Conservation (phyloP, 352 stramenopile genomes). For the Phytophthora syringae region DNA sequence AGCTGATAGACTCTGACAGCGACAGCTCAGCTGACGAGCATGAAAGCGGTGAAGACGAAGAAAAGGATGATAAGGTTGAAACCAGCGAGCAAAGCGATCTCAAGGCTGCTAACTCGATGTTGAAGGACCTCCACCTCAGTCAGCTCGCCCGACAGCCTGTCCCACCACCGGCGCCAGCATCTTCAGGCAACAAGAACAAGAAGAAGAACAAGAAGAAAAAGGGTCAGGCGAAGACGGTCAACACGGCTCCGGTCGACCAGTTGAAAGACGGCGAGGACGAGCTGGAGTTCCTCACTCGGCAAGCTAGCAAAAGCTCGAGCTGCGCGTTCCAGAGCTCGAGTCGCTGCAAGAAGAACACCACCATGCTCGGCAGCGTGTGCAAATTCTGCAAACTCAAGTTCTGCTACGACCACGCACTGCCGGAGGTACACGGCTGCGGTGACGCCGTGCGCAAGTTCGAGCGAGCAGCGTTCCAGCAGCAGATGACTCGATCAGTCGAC, state of each 20-base stretch:
- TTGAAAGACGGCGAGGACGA: constrained; percentile 65
- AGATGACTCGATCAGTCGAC: constrained; percentile 24
- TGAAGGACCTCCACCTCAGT: constrained; percentile 71
- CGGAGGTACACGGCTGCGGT: constrained; percentile 83
- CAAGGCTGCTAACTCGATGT: constrained; percentile 42
- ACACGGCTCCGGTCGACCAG: constrained; percentile 39
- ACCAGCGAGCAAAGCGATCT: constrained; percentile 14
- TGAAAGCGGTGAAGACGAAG: constrained; percentile 32
- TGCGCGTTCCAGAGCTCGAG: constrained; percentile 58
- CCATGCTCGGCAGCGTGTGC: constrained; percentile 73
- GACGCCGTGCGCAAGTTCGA: constrained; percentile 69
- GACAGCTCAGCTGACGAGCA: constrained; percentile 39
- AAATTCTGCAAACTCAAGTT: constrained; percentile 89
- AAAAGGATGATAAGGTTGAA: constrained; percentile 25
- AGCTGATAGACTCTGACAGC: constrained; percentile 45
- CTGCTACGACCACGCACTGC: constrained; percentile 77
- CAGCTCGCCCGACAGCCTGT: constrained; percentile 56
- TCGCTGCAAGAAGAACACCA: constrained; percentile 67
- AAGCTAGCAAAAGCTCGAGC: constrained; percentile 56
- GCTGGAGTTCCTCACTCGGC: constrained; percentile 70
- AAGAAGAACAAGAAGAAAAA: constrained; percentile 67
- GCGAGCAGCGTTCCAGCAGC: constrained; percentile 56
- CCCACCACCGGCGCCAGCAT: constrained; percentile 15
- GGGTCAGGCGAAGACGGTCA: constrained; percentile 12
- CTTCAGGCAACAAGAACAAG: constrained; percentile 48